Conservation (phyloP, 1,284 basidiomycete species). For the Boletus holoroseus region DNA sequence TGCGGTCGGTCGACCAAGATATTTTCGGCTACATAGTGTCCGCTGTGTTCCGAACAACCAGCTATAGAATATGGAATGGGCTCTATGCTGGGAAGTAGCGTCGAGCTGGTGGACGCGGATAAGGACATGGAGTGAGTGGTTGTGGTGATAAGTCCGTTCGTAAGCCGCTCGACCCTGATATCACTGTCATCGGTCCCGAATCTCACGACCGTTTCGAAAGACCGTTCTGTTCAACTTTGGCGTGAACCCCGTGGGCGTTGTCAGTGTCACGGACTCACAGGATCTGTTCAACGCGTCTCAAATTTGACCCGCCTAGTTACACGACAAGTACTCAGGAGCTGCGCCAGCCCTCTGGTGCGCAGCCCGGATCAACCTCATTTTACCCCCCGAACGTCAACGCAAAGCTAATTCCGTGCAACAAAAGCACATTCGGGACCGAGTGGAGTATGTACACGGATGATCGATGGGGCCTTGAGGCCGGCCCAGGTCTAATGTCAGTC, state of each 20-base stretch:
- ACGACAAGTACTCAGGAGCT: background rate
- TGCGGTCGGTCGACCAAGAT: constrained; percentile 57
- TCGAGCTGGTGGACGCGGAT: constrained; percentile 4
- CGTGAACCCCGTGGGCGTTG: background rate
- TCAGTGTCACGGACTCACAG: too few species aligned
- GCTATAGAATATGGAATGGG: constrained; percentile 46
- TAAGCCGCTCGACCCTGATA: background rate
- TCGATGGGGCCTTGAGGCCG: too few species aligned
- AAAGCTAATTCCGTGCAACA: background rate
- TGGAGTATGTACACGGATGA: background rate
- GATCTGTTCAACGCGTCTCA: background rate
- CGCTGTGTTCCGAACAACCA: constrained; percentile 63
- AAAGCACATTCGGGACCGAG: background rate
- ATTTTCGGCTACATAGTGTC: constrained; percentile 61
- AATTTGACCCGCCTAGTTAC: background rate
- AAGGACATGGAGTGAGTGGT: constrained; percentile 10
- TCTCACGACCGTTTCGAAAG: background rate
- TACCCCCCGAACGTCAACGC: background rate
- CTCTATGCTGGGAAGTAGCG: constrained; percentile 11
- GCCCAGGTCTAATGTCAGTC: background rate
- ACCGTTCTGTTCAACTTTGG: background rate
- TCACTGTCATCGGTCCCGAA: background rate
- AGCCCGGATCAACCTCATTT: background rate
- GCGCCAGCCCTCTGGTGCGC: too few species aligned
- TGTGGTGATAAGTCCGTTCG: background rate